Evolutionary conservation across 2,329 filamentous ascomycete species (phyloP).

Genomic region (Chaetomiaceae sp.): DNA sequence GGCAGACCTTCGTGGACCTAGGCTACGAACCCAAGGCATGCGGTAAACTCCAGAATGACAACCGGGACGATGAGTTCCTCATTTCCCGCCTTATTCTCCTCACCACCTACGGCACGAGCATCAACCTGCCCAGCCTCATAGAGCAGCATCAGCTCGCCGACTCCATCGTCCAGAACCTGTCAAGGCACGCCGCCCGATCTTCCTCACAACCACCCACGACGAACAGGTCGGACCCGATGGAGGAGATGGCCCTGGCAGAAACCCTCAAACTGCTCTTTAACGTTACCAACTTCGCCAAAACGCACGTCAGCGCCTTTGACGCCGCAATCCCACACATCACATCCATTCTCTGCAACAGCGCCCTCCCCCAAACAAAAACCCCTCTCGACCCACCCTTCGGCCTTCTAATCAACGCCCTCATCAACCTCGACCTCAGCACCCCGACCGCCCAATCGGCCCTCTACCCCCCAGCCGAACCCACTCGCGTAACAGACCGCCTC

Average conservation of each 20-base stretch:
- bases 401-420: constrained; percentile 70
- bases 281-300: constrained; percentile 67
- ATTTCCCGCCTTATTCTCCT: constrained; percentile 74
- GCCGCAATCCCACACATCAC: constrained; percentile 65
- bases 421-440: constrained; percentile 67
- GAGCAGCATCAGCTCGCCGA: constrained; percentile 62
- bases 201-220: constrained; percentile 28
- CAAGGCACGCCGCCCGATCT: constrained; percentile 57
- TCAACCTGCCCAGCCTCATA: constrained; percentile 62
- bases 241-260: constrained; percentile 75
- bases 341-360: constrained; percentile 58
- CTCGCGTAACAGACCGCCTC: constrained; percentile 58
- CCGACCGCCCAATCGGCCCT: constrained; percentile 51
- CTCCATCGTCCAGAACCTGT: constrained; percentile 64
- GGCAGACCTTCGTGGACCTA: constrained; percentile 68
- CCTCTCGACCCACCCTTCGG: constrained; percentile 70
- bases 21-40: constrained; percentile 65
- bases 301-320: constrained; percentile 58
- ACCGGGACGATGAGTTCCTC: constrained; percentile 81
- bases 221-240: constrained; percentile 51
- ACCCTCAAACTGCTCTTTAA: constrained; percentile 89
- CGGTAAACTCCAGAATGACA: constrained; percentile 65
- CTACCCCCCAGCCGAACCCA: constrained; percentile 61
- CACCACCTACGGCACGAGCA: constrained; percentile 69
- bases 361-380: constrained; percentile 44